Conservation (phyloP, 192 early-diverging fungal species). For the Linnemannia schmuckeri region DNA sequence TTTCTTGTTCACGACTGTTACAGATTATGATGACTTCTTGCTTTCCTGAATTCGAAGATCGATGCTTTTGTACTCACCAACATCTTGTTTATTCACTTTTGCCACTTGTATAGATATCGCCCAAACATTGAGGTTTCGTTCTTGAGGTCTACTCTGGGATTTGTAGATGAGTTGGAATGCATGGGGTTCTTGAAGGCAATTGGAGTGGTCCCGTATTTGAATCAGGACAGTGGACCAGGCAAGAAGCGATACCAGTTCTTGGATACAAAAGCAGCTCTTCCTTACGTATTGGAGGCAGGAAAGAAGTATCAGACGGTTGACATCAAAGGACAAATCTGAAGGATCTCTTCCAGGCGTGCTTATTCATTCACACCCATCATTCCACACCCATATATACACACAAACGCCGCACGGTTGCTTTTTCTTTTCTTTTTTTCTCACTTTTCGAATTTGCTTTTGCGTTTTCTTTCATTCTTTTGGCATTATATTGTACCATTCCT, state of each 20-base stretch:
- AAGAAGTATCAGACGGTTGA: slow-evolving; percentile 79
- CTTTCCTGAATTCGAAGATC: neutral
- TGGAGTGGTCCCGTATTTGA: slow-evolving; percentile 10
- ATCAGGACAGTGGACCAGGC: slow-evolving; percentile 48
- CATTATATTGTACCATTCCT: neutral
- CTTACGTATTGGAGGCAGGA: slow-evolving; percentile 61
- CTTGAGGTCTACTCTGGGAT: slow-evolving; percentile 78
- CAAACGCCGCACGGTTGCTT: neutral
- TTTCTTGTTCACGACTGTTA: neutral
- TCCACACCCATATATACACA: neutral
- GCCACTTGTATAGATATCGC: slow-evolving; percentile 61
- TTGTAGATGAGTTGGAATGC: slow-evolving; percentile 60
- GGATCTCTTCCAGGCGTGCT: neutral
- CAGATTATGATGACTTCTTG: neutral
- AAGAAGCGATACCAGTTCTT: slow-evolving; percentile 55
- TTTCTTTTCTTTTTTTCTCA: neutral
- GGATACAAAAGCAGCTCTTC: slow-evolving; percentile 72
- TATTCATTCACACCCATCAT: neutral
- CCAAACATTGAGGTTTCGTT: slow-evolving; percentile 69
- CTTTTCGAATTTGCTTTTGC: neutral
- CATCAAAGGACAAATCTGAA: slow-evolving; percentile 83
- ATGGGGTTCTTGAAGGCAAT: slow-evolving; percentile 63
- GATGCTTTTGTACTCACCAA: neutral
- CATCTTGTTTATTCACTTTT: neutral
- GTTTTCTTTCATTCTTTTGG: neutral